These are phyloP conservation scores for Rehmannia glutinosa DNA, from an alignment of 257 asterid genomes.

Conservation along the genomic window DNA sequence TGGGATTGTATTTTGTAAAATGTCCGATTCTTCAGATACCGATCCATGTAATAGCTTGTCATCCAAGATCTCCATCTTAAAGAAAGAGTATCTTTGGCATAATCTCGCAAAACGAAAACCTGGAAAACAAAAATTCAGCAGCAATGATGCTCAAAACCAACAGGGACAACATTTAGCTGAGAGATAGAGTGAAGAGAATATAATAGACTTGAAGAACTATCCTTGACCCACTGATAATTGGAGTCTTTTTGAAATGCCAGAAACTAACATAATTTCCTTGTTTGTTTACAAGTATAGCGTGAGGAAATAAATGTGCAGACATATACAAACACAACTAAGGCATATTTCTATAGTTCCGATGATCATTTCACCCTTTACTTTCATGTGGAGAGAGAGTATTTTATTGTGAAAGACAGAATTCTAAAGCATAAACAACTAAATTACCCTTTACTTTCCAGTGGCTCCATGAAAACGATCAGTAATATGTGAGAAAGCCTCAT, in stretches of 20 bases:
- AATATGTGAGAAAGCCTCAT: background rate
- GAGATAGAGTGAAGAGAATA: background rate
- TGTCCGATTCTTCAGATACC: conserved; percentile 63
- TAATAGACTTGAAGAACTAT: background rate
- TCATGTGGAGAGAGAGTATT: background rate
- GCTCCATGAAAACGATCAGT: background rate
- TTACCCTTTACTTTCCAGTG: background rate
- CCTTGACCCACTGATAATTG: background rate
- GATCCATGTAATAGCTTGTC: conserved; percentile 74
- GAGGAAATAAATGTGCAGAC: background rate
- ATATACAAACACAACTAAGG: background rate
- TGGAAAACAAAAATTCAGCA: conserved; percentile 22
- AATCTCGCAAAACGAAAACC: conserved; percentile 83
- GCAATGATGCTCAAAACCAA: background rate
- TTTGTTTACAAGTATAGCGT: background rate
- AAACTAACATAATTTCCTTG: too few relatives aligned
- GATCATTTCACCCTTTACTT: background rate
- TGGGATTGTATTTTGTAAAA: conserved; percentile 78
- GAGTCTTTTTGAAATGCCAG: too few relatives aligned
- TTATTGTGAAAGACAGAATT: background rate
- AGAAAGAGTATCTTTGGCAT: conserved; percentile 73
- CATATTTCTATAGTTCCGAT: background rate
- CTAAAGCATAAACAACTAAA: background rate
- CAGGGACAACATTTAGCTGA: too few relatives aligned
- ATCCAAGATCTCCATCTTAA: conserved; percentile 91